Conservation (phyloP, 352 stramenopile genomes). For the Pythium periplocum region DNA sequence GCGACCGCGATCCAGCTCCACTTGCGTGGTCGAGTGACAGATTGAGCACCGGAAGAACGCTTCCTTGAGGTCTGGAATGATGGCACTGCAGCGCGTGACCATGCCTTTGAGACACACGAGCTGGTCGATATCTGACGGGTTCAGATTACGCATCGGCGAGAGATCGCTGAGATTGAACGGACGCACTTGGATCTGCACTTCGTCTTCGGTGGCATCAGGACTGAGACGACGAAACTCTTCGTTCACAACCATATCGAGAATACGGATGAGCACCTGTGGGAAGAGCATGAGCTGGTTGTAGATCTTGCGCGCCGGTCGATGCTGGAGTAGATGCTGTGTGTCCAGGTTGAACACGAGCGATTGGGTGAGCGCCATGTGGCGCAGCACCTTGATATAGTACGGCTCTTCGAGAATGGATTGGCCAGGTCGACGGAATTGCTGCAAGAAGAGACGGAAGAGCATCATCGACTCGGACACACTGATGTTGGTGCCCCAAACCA, state of each 20-base stretch:
- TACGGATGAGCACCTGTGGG: constrained; percentile 92
- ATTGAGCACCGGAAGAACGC: constrained; percentile 96
- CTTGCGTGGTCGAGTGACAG: constrained; percentile 87
- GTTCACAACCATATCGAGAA: constrained; percentile 96
- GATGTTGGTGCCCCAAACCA: constrained; percentile 94
- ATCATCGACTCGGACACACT: constrained; percentile 90
- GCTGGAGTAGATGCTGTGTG: constrained; percentile 87
- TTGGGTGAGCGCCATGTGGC: constrained; percentile 73
- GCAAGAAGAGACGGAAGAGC: constrained; percentile 86
- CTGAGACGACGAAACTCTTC: constrained; percentile 83
- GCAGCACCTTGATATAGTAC: constrained; percentile 79
- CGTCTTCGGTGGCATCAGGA: constrained; percentile 39
- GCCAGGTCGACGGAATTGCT: constrained; percentile 62
- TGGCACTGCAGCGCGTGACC: constrained; percentile 94
- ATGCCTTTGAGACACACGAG: constrained; percentile 97
- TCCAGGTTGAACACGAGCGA: constrained; percentile 89
- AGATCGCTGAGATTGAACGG: constrained; percentile 95
- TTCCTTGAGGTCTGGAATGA: constrained; percentile 98
- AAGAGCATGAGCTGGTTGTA: constrained; percentile 98
- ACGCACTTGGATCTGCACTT: constrained; percentile 90
- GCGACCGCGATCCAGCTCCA: constrained; percentile 93
- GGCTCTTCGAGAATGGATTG: constrained; percentile 34
- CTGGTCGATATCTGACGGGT: constrained; percentile 96
- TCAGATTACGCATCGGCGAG: constrained; percentile 93
- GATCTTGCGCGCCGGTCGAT: constrained; percentile 73